phyloP scores from a whole-genome alignment of 2,329 filamentous ascomycete species.

The Hypocreales sp. region DNA sequence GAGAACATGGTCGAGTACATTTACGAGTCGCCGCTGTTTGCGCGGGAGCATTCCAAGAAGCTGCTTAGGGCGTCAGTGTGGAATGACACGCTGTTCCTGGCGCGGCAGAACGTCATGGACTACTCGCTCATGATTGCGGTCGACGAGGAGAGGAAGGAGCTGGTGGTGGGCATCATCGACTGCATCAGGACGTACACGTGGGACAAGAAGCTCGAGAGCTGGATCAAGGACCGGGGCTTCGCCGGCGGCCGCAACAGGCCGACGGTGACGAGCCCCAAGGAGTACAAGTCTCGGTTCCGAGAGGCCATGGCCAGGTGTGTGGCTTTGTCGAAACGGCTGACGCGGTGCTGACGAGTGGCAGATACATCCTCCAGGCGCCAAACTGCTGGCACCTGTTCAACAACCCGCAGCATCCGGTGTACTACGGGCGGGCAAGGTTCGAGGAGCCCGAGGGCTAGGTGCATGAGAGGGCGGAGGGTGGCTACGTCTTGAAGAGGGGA shows the following conservation, averaged over 20 bases:
- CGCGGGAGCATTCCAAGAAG: slow-evolving; percentile 91
- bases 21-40: slow-evolving; percentile 90
- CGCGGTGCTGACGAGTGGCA: slow-evolving; percentile 10
- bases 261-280: slow-evolving; percentile 91
- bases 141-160: slow-evolving; percentile 74
- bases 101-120: slow-evolving; percentile 95
- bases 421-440: slow-evolving; percentile 21
- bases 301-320: slow-evolving; percentile 89
- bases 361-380: slow-evolving; percentile 59
- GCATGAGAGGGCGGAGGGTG: too few relatives aligned
- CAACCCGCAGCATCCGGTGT: slow-evolving; percentile 21
- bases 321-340: not conserved
- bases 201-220: slow-evolving; percentile 99
- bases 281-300: slow-evolving; percentile 90
- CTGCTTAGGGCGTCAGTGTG: slow-evolving; percentile 81
- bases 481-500: too few relatives aligned
- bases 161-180: slow-evolving; percentile 95
- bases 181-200: slow-evolving; percentile 98
- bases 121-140: slow-evolving; percentile 98
- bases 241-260: slow-evolving; percentile 67
- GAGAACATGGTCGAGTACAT: slow-evolving; percentile 99
- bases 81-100: slow-evolving; percentile 94
- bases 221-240: slow-evolving; percentile 95
- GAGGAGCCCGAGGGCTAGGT: slow-evolving; percentile 24
- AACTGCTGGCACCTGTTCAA: slow-evolving; percentile 63